phyloP scores from a whole-genome alignment of 306 rosid genomes.

The Delonix regia region DNA sequence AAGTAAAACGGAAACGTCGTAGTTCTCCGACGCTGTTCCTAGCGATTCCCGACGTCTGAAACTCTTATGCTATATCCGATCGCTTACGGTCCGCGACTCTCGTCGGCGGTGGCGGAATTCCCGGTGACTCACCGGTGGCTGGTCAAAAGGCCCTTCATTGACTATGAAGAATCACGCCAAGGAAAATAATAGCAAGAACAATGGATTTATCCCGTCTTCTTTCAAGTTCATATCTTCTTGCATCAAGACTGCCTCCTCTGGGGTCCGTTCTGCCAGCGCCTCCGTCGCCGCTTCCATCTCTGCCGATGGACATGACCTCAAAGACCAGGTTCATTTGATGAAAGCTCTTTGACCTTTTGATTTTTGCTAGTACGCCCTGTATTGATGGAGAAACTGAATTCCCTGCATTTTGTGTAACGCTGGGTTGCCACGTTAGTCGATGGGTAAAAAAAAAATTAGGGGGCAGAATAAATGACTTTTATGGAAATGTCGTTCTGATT shows the following conservation, averaged over 20 bases:
- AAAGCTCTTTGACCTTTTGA: not conserved
- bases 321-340: conserved; percentile 66
- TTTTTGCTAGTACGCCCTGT: not conserved
- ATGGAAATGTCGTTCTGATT: not conserved
- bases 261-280: conserved; percentile 82
- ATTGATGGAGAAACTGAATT: not conserved
- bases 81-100: conserved; percentile 57
- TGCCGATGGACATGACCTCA: conserved; percentile 62
- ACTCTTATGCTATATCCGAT: conserved; percentile 69
- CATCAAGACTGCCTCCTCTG: conserved; percentile 89
- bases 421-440: not conserved
- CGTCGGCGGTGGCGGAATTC: conserved; percentile 58
- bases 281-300: conserved; percentile 86
- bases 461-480: not conserved
- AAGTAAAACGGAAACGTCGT: conserved; percentile 28
- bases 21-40: conserved; percentile 38
- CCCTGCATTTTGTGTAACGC: not conserved
- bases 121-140: conserved; percentile 70
- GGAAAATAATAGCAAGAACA: conserved; percentile 52
- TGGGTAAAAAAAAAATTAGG: not conserved
- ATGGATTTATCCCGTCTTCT: conserved; percentile 85
- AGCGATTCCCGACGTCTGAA: conserved; percentile 11
- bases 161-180: conserved; percentile 80
- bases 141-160: conserved; percentile 32
- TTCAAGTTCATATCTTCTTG: conserved; percentile 89